These are phyloP conservation scores for Calonectria hongkongensis DNA, from an alignment of 2,329 filamentous ascomycete species.

Conservation along the genomic window DNA sequence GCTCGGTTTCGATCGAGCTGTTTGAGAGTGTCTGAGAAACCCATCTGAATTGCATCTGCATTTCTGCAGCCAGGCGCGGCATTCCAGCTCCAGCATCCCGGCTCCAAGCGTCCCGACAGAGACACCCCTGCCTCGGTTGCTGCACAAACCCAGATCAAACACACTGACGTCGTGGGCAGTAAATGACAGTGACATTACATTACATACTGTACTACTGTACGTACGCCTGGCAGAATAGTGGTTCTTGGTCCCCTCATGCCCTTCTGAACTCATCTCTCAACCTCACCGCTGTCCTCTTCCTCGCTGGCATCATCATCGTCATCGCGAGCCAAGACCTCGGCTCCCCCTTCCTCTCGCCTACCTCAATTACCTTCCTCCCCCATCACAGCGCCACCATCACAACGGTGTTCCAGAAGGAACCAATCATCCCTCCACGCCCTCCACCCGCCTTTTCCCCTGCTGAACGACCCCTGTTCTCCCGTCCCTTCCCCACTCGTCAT, in stretches of 20 bases:
- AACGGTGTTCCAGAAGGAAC: conserved; percentile 17
- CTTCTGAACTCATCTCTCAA: background rate
- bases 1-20: too few species aligned
- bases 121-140: conserved; percentile 1
- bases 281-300: conserved; percentile 24
- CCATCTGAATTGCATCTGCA: too few species aligned
- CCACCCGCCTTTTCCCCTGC: conserved; percentile 32
- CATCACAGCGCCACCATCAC: conserved; percentile 25
- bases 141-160: background rate
- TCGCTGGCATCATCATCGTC: background rate
- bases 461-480: conserved; percentile 30
- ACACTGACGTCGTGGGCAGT: conserved; percentile 10
- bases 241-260: background rate
- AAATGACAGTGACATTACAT: conserved; percentile 11
- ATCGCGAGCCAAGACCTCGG: conserved; percentile 5
- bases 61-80: background rate
- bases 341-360: conserved; percentile 17
- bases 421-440: conserved; percentile 26
- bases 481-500: conserved; percentile 25
- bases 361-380: background rate
- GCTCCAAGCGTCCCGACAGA: background rate
- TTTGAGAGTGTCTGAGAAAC: too few species aligned
- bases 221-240: conserved; percentile 1
- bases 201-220: conserved; percentile 16
- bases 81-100: background rate